phyloP scores from a whole-genome alignment of 768 basidiomycete genomes.

The Rhodotorula kratochvilovae region DNA sequence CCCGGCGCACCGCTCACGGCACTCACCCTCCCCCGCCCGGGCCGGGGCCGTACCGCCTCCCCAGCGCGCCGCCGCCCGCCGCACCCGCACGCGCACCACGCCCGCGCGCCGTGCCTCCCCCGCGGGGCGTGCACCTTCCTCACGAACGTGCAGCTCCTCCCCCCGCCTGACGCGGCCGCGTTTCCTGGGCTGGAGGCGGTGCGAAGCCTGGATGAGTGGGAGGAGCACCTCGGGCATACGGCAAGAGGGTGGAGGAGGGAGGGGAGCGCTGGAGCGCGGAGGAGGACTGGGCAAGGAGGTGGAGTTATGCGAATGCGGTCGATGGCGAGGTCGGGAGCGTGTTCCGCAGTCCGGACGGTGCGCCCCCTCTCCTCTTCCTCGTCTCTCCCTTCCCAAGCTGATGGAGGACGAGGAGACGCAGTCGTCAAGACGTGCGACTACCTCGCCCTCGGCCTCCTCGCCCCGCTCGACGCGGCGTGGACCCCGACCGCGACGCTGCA shows the following conservation, averaged over 20 bases:
- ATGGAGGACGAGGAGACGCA: background rate
- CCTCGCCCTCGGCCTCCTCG: conserved; percentile 30
- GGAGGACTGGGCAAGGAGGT: conserved; percentile 22
- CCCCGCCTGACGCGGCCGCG: conserved; percentile 25
- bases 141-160: conserved; percentile 37
- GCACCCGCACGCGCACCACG: conserved; percentile 36
- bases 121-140: conserved; percentile 32
- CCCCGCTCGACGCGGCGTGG: conserved; percentile 17
- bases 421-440: conserved; percentile 32
- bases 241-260: conserved; percentile 20
- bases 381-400: too few relatives aligned
- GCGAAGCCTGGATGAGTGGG: conserved; percentile 14
- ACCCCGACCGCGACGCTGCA: background rate
- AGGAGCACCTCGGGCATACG: conserved; percentile 13
- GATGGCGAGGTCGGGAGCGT: conserved; percentile 35
- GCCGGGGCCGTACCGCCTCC: background rate
- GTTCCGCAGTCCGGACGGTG: conserved; percentile 36
- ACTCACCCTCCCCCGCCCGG: background rate
- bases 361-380: background rate
- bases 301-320: conserved; percentile 29
- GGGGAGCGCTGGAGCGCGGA: conserved; percentile 15
- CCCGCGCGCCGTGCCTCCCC: conserved; percentile 20
- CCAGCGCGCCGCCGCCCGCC: conserved; percentile 10
- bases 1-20: background rate
- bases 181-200: conserved; percentile 15